These are phyloP conservation scores for Bryoglossum gracile DNA, from an alignment of 495 filamentous ascomycete genomes.

Conservation along the genomic window DNA sequence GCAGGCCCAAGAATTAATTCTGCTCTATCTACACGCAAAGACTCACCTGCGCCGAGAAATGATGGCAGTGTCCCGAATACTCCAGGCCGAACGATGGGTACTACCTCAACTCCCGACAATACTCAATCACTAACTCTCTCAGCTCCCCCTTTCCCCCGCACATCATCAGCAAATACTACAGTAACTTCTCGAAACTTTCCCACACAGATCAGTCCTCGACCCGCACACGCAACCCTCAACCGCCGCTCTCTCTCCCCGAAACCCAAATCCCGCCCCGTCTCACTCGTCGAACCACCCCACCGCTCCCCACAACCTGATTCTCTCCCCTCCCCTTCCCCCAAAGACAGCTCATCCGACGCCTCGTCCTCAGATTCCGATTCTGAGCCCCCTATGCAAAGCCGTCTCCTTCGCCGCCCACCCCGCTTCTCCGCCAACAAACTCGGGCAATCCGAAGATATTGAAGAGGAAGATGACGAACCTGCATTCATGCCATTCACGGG, in stretches of 20 bases:
- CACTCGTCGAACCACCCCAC: slow-evolving; percentile 2
- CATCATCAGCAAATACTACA: slow-evolving; percentile 52
- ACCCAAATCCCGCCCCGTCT: slow-evolving; percentile 11
- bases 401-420: slow-evolving; percentile 51
- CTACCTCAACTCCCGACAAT: background rate
- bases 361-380: slow-evolving; percentile 20
- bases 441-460: slow-evolving; percentile 38
- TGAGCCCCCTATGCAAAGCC: slow-evolving; percentile 34
- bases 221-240: slow-evolving; percentile 12
- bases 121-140: background rate
- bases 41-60: slow-evolving; percentile 45
- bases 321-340: slow-evolving; percentile 25
- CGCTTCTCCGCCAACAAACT: slow-evolving; percentile 34
- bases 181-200: slow-evolving; percentile 28
- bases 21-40: slow-evolving; percentile 57
- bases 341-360: slow-evolving; percentile 28
- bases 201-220: slow-evolving; percentile 13
- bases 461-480: slow-evolving; percentile 55
- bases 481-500: slow-evolving; percentile 64
- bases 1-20: slow-evolving; percentile 51
- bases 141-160: slow-evolving; percentile 41
- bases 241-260: slow-evolving; percentile 17
- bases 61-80: slow-evolving; percentile 26
- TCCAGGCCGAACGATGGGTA: slow-evolving; percentile 17
- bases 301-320: slow-evolving; percentile 10